phyloP scores from a whole-genome alignment of 257 asterid genomes.

The Anisodus acutangulus region DNA sequence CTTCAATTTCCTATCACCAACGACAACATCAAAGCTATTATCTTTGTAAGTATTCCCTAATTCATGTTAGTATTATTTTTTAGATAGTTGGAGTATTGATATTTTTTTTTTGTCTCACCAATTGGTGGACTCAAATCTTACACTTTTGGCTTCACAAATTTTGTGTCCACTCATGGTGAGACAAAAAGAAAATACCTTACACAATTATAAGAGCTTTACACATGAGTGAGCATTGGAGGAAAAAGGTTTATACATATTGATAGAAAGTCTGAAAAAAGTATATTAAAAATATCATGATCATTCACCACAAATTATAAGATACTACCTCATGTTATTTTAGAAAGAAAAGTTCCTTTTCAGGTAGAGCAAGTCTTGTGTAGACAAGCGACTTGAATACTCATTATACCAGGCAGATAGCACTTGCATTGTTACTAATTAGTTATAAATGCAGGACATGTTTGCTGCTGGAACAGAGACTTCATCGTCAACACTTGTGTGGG shows the following conservation, averaged over 20 bases:
- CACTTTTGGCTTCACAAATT: too few relatives aligned
- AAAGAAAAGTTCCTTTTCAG: not conserved
- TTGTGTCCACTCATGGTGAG: too few relatives aligned
- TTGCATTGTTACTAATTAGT: not conserved
- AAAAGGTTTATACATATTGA: too few relatives aligned
- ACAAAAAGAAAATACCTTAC: too few relatives aligned
- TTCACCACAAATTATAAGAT: not conserved
- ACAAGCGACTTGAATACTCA: not conserved
- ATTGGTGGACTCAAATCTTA: too few relatives aligned
- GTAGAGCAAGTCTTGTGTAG: not conserved
- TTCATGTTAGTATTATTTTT: not conserved
- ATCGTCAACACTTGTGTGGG: not conserved
- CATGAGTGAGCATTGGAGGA: too few relatives aligned
- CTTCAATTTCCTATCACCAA: constrained; percentile 26
- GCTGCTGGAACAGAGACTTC: not conserved
- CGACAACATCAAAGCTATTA: constrained; percentile 27
- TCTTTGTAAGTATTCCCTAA: constrained; percentile 20
- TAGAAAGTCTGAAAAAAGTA: too few relatives aligned
- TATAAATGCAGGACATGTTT: not conserved
- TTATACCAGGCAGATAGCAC: too few relatives aligned
- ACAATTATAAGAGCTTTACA: too few relatives aligned
- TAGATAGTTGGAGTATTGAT: not conserved
- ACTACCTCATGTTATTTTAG: not conserved
- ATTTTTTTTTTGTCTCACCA: too few relatives aligned
- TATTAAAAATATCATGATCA: too few relatives aligned